Percentiles rank a stretch among this genome's conserved stretches.
Evolutionary conservation across 345 rosid genomes (phyloP).

Genomic region (Microcos paniculata): DNA sequence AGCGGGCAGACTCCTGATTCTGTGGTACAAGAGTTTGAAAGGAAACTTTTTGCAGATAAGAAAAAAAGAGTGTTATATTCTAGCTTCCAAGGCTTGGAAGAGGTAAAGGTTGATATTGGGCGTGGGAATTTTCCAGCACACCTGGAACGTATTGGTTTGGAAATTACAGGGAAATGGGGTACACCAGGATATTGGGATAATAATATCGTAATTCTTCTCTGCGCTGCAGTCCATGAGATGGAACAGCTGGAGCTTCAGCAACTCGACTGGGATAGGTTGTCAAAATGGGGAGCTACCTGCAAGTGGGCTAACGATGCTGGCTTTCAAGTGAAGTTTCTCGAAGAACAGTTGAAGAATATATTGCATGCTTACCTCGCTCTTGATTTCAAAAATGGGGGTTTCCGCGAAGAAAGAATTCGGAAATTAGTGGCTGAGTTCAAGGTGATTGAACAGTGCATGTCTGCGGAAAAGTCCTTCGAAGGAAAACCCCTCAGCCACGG

Average conservation of each 20-base stretch:
- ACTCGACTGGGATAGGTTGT: not conserved
- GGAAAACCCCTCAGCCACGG: no score
- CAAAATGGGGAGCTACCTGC: not conserved
- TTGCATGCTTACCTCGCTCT: not conserved
- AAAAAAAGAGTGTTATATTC: not conserved
- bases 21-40: no score
- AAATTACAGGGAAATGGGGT: no score
- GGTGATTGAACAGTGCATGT: no score
- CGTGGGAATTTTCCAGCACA: not conserved
- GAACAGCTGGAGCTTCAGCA: not conserved
- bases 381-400: no score
- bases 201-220: not conserved
- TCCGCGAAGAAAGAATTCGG: no score
- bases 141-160: not conserved
- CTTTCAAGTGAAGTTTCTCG: not conserved
- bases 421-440: no score
- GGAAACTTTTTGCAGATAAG: no score
- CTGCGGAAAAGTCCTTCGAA: no score
- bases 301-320: not conserved
- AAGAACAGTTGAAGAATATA: not conserved
- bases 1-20: no score
- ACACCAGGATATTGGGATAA: no score
- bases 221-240: not conserved
- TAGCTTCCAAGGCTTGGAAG: not conserved
- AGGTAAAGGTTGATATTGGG: not conserved